Base-by-base conservation (phyloP, 1,284 basidiomycete species). In the Meira miltonrushii region DNA sequence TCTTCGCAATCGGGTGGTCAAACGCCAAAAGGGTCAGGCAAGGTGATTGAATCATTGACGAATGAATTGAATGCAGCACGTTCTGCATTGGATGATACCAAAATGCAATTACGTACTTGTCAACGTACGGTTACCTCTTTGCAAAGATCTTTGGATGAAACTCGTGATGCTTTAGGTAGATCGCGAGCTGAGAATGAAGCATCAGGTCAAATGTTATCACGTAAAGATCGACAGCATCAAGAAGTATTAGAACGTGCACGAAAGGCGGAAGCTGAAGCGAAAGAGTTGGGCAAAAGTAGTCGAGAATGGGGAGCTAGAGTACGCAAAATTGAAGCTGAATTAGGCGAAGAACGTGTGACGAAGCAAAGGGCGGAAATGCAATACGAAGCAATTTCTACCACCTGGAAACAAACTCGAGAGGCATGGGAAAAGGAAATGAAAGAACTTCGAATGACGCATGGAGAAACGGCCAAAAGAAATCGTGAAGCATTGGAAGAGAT, bases 111-210 rank as follows among this genome's bases (percentile, higher is more conserved):
- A 43, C 79, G 88, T 58, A 75, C 88, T 28, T 86, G 87, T n/a
- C 88, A 90, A 73, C 80, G 88, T 59, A 86, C 85, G 54, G 86
- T 89, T 10, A 87, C 88, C 8, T 39, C 68, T 58, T 79, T 90
- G 46, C 90, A 89, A 39, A 81, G 89, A 47, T 86, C 88, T 78
- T 86, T 85, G 46, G 90, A 92, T 74, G 90, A 92, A 78, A 79
- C 91, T 76, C 90, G 90, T 69, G 89, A 90, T 70, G 86, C 85
- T 1, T 83, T 90, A 63, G 88, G 90, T 73, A 82, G 90, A 49
- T 78, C 91, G 57, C 79, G 88, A 57, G 75, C 89, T 54, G 90
- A 92, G 79, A 91, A 90, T 72, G 90, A 92, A 75, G 86, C 86
- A 1, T 77, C 90, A 61, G 89, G 89, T 69, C 88, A 89, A 66